Evolutionary conservation across 2,329 filamentous ascomycete genomes (phyloP).

Genomic region (Elsinoe perseae): DNA sequence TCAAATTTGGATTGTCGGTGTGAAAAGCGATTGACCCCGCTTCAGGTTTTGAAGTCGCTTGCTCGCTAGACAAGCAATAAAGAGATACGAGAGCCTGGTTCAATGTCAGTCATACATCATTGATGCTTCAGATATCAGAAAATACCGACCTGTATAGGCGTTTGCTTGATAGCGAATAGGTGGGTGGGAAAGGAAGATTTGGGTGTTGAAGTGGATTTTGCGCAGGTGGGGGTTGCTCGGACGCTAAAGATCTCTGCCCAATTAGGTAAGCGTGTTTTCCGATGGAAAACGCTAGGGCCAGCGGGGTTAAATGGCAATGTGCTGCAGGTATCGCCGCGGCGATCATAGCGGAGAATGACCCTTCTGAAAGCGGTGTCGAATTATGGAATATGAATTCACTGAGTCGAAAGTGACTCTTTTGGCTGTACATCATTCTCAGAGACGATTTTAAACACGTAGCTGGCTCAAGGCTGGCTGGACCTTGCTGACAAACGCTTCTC

Average conservation of each 20-base stretch:
- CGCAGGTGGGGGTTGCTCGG: conserved; percentile 14
- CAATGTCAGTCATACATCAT: conserved; percentile 9
- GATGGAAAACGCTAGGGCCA: not conserved
- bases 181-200: conserved; percentile 11
- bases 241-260: conserved; percentile 13
- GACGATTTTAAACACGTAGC: not conserved
- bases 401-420: not conserved
- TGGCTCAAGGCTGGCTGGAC: not conserved
- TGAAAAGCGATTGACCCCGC: conserved; percentile 22
- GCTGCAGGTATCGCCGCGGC: not conserved
- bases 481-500: conserved; percentile 1
- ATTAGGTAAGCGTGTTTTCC: conserved; percentile 12
- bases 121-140: not conserved
- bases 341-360: not conserved
- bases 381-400: not conserved
- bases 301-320: not conserved
- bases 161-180: conserved; percentile 13
- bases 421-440: not conserved
- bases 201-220: conserved; percentile 15
- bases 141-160: conserved; percentile 14
- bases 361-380: not conserved
- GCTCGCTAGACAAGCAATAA: conserved; percentile 11
- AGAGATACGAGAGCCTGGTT: conserved; percentile 10
- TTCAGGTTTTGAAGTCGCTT: conserved; percentile 22
- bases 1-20: conserved; percentile 18